Evolutionary conservation across 345 rosid genomes (phyloP).

Genomic region (Isatis tinctoria): DNA sequence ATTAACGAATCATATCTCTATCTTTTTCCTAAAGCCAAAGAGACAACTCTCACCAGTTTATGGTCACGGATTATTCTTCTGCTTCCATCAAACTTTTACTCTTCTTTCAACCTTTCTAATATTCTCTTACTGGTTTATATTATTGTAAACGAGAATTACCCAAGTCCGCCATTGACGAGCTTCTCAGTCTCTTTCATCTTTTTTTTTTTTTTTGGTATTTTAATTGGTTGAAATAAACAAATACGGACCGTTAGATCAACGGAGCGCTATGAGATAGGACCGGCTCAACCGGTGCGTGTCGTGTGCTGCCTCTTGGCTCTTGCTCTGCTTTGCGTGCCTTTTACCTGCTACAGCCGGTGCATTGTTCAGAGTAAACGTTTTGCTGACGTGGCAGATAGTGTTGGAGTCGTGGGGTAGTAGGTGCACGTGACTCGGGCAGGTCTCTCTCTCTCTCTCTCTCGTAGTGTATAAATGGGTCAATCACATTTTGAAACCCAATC

Average conservation of each 20-base stretch:
- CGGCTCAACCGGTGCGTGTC: slow-evolving; percentile 47
- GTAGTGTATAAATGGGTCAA: not conserved
- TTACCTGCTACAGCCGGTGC: slow-evolving; percentile 35
- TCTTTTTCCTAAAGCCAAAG: not conserved
- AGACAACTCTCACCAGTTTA: slow-evolving; percentile 18
- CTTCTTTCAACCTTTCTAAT: not conserved
- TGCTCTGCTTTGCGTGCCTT: not conserved
- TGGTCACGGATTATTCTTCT: not conserved
- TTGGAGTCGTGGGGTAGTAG: slow-evolving; percentile 28
- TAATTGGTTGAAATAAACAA: not conserved
- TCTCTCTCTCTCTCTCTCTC: not conserved
- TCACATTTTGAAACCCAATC: not conserved
- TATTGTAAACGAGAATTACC: not conserved
- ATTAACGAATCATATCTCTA: slow-evolving; percentile 31
- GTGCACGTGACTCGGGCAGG: slow-evolving; percentile 44
- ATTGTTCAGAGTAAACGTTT: not conserved
- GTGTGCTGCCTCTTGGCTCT: slow-evolving; percentile 1
- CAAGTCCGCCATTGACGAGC: slow-evolving; percentile 19
- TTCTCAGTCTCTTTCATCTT: not conserved
- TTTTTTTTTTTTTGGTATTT: slow-evolving; percentile 13
- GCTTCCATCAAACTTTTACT: not conserved
- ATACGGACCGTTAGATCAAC: slow-evolving; percentile 27
- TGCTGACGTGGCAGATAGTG: slow-evolving; percentile 34
- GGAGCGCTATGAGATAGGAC: slow-evolving; percentile 8
- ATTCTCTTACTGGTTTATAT: slow-evolving; percentile 16